These are phyloP conservation scores for Rhypophila decipiens DNA, from an alignment of 495 filamentous ascomycete species.

Conservation along the genomic window DNA sequence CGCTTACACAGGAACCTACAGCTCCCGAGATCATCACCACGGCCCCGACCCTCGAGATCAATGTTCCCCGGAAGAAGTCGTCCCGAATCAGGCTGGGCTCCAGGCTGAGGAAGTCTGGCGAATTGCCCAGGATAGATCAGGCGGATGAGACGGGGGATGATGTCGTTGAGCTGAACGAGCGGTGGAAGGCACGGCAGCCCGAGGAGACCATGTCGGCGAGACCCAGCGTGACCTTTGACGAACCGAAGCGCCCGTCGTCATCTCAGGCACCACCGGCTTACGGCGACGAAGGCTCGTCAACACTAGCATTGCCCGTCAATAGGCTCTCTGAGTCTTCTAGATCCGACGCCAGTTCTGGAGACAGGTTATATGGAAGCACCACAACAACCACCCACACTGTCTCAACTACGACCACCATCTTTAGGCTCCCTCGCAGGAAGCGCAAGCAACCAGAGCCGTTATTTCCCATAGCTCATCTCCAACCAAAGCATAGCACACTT, in stretches of 20 bases:
- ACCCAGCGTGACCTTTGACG: constrained; percentile 56
- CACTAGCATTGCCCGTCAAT: constrained; percentile 60
- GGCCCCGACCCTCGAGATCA: constrained; percentile 67
- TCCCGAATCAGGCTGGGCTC: constrained; percentile 42
- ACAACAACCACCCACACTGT: constrained; percentile 55
- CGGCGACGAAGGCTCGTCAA: constrained; percentile 58
- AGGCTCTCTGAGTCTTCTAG: constrained; percentile 87
- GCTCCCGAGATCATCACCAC: constrained; percentile 92
- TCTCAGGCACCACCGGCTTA: constrained; percentile 53
- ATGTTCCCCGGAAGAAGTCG: constrained; percentile 44
- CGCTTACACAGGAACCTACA: constrained; percentile 27
- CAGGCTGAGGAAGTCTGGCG: constrained; percentile 37
- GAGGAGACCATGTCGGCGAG: constrained; percentile 37
- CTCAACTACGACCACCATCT: constrained; percentile 66
- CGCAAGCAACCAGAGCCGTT: constrained; percentile 70
- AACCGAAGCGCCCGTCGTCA: constrained; percentile 55
- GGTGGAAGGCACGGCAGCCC: constrained; percentile 30
- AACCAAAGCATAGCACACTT: constrained; percentile 54
- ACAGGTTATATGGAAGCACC: constrained; percentile 58
- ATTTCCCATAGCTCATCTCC: constrained; percentile 70
- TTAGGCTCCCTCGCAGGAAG: constrained; percentile 73
- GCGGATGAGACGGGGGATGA: constrained; percentile 18
- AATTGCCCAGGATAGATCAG: constrained; percentile 32
- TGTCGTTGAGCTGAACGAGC: constrained; percentile 28
- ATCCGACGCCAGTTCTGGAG: constrained; percentile 80